phyloP scores from a whole-genome alignment of 2,329 filamentous ascomycete genomes.

The Pyrenophora seminiperda region DNA sequence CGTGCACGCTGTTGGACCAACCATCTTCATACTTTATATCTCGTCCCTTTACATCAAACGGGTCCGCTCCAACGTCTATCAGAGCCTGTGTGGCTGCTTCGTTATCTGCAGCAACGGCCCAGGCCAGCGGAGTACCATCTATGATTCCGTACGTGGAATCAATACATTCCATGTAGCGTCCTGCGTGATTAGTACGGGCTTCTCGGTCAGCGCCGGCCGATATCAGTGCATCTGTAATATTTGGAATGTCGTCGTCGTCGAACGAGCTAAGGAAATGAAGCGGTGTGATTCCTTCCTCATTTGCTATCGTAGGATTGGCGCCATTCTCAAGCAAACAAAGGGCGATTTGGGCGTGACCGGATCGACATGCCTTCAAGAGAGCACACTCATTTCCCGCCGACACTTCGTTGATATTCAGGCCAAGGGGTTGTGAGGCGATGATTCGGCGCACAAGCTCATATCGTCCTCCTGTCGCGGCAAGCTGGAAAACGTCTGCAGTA shows the following conservation, averaged over 20 bases:
- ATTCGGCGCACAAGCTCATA: too few species aligned
- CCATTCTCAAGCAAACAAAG: background rate
- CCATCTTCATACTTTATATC: too few species aligned
- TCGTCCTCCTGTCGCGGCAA: too few species aligned
- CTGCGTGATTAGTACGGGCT: background rate
- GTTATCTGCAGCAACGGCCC: background rate
- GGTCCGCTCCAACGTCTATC: background rate
- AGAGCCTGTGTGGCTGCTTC: background rate
- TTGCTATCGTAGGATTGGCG: background rate
- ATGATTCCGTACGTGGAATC: background rate
- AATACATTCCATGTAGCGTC: background rate
- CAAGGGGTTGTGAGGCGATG: too few species aligned
- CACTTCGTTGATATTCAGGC: too few species aligned
- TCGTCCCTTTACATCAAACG: background rate
- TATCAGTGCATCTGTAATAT: background rate
- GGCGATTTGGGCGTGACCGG: background rate
- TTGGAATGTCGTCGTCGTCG: background rate
- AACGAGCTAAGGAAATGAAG: background rate
- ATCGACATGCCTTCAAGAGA: background rate
- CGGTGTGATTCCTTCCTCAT: background rate
- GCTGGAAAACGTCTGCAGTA: too few species aligned
- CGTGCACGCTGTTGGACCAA: too few species aligned
- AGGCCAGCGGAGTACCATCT: background rate
- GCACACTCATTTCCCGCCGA: too few species aligned
- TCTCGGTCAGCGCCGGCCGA: background rate